Percentiles rank a stretch among this genome's conserved stretches.
phyloP scores from a whole-genome alignment of 176 grass and related monocot genomes.

The Triticum monococcum region DNA sequence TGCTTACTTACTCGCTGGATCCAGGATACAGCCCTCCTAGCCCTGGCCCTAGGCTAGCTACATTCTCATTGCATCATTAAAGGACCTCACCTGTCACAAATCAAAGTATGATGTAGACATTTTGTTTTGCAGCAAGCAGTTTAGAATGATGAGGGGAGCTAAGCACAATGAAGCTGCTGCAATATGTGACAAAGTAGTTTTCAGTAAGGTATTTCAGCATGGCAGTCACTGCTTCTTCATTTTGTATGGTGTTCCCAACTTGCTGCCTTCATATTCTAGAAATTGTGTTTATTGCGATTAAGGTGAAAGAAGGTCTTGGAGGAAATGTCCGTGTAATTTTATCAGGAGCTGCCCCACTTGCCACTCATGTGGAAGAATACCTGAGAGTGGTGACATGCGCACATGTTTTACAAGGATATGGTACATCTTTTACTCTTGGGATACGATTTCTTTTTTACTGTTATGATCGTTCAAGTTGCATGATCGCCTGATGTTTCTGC shows the following conservation, averaged over 20 bases:
- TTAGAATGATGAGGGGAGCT: slow-evolving; percentile 77
- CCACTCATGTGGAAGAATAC: slow-evolving; percentile 82
- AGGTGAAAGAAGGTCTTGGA: slow-evolving; percentile 92
- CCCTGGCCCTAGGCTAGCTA: not conserved
- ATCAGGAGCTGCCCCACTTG: slow-evolving; percentile 92
- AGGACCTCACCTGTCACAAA: slow-evolving; percentile 16
- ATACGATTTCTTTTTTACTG: not conserved
- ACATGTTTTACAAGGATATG: slow-evolving; percentile 93
- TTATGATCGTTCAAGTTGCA: slow-evolving; percentile 3
- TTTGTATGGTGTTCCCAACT: not conserved
- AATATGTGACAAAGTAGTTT: slow-evolving; percentile 87
- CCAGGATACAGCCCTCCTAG: not conserved
- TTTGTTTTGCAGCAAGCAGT: slow-evolving; percentile 75
- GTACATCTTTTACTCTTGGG: slow-evolving; percentile 40
- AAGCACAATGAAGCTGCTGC: slow-evolving; percentile 81
- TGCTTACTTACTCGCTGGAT: not conserved
- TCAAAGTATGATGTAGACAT: slow-evolving; percentile 19
- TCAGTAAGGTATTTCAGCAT: slow-evolving; percentile 71
- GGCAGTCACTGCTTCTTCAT: not conserved
- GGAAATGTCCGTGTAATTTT: slow-evolving; percentile 86
- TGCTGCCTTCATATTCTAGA: slow-evolving; percentile 17
- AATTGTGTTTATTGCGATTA: slow-evolving; percentile 7
- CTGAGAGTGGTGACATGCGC: slow-evolving; percentile 85
- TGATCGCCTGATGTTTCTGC: slow-evolving; percentile 9
- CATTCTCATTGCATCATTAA: not conserved